A percentile compares a stretch with the other conserved stretches of the same genome.
phyloP scores from a whole-genome alignment of 371 early-diverging fungal species.

The Apophysomyces ossiformis region DNA sequence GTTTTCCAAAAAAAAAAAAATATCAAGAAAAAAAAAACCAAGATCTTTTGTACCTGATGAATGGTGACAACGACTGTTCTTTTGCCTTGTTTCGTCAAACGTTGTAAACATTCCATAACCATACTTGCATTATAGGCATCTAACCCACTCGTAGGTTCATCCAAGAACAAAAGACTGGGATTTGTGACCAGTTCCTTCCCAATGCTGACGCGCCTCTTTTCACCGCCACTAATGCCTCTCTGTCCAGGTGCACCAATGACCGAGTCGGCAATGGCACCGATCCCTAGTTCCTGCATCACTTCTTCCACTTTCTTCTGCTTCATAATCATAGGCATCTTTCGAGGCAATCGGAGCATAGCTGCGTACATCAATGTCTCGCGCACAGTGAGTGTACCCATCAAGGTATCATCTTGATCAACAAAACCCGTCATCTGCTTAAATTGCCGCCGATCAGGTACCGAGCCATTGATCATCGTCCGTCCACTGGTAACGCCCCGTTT shows the following conservation, averaged over 20 bases:
- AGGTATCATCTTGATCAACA: conserved; percentile 92
- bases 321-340: conserved; percentile 53
- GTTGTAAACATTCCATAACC: conserved; percentile 75
- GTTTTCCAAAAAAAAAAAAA: no score
- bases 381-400: conserved; percentile 88
- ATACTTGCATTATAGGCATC: conserved; percentile 88
- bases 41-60: conserved; percentile 59
- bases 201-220: conserved; percentile 92
- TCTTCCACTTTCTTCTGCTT: conserved; percentile 67
- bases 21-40: no score
- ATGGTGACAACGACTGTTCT: conserved; percentile 82
- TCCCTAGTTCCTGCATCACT: conserved; percentile 73
- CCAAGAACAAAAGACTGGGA: conserved; percentile 84
- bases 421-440: conserved; percentile 78
- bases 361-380: conserved; percentile 89
- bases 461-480: conserved; percentile 85
- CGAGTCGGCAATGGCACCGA: conserved; percentile 66
- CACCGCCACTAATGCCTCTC: conserved; percentile 92
- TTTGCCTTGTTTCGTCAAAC: conserved; percentile 62
- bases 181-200: conserved; percentile 88
- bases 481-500: conserved; percentile 87
- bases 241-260: conserved; percentile 68
- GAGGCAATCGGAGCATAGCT: conserved; percentile 81
- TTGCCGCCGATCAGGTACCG: conserved; percentile 54
- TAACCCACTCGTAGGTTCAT: conserved; percentile 90